These are phyloP conservation scores for Pyricularia grisea DNA, from an alignment of 2,329 filamentous ascomycete species.

Conservation along the genomic window DNA sequence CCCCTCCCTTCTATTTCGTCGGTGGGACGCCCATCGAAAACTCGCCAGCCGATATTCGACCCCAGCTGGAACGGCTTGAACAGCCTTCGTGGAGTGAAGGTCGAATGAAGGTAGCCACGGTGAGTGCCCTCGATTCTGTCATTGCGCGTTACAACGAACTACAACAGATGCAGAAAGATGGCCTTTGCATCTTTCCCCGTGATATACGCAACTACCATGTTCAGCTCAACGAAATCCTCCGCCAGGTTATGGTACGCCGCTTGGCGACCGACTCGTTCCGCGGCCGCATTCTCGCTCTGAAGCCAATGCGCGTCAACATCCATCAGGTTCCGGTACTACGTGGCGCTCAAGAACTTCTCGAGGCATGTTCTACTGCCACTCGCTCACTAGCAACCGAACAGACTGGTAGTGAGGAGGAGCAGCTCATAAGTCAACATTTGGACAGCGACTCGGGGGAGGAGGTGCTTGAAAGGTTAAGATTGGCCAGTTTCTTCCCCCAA, in stretches of 20 bases:
- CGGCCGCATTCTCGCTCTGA: neutral
- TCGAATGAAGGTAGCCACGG: neutral
- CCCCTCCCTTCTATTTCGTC: neutral
- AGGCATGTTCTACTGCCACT: neutral
- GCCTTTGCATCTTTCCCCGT: neutral
- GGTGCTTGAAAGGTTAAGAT: neutral
- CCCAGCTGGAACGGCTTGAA: neutral
- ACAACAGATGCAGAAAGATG: neutral
- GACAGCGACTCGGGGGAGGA: neutral
- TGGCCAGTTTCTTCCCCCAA: neutral
- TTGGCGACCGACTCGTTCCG: neutral
- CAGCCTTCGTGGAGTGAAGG: neutral
- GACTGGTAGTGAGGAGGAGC: neutral
- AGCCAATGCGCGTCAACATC: neutral
- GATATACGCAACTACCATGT: neutral
- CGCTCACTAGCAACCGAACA: neutral
- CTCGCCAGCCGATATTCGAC: neutral
- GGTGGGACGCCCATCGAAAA: neutral
- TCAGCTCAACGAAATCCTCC: neutral
- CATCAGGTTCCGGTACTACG: neutral
- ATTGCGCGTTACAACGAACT: neutral
- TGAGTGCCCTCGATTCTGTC: neutral
- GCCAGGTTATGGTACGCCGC: neutral
- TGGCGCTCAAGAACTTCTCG: neutral
- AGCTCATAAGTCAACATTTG: neutral